Evolutionary conservation across 257 asterid species (phyloP), one percentile per base, ranked within the genome.

Genomic region (Rehmannia glutinosa): DNA sequence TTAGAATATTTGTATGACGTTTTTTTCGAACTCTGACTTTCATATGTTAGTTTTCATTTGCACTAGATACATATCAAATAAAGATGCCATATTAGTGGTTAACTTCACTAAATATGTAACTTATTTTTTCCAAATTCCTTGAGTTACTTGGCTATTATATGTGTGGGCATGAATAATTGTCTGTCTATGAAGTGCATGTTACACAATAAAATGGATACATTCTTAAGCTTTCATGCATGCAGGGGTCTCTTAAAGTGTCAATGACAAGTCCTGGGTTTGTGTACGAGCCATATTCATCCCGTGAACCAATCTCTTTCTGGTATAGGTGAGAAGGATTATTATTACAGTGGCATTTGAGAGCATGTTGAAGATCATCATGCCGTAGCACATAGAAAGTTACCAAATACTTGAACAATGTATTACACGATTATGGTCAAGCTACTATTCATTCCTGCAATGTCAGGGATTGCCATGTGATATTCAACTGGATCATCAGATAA

Each of bases 241-340:
- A 91, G 98, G 90, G 84, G 33, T 71, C 87, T 65, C 62, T 83
- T 56, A 75, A 78, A 63, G 80, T 92, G 57, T 73, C 97, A 46
- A 68, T 86, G 83, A 61, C 75, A 54, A 92, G 96, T 72, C 96
- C 97, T 73, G 98, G 98, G 62, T 66, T 89, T 60, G 75, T 92
- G 4, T 80, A 75, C 38, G 98, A 92, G 75, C 98, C 97, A 62
- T 92, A 92, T 83, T 75, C 91, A 43, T 75, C 81, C 51, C 85
- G 86, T 41, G 96, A 86, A 41, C 79, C 83, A 41, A 74, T 87
- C 57, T 66, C 97, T 16, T 89, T 92, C 68, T 87, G 73, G 90
- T 68, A 53, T 70, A 84, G 98, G 98, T 89, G 65, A 66, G 90
- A 50, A 51, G 70, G 53, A 36, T 35, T 53, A 42, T 43, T 58